Conservation (phyloP, 176 grass and related monocot species). For the Luzula sylvatica region DNA sequence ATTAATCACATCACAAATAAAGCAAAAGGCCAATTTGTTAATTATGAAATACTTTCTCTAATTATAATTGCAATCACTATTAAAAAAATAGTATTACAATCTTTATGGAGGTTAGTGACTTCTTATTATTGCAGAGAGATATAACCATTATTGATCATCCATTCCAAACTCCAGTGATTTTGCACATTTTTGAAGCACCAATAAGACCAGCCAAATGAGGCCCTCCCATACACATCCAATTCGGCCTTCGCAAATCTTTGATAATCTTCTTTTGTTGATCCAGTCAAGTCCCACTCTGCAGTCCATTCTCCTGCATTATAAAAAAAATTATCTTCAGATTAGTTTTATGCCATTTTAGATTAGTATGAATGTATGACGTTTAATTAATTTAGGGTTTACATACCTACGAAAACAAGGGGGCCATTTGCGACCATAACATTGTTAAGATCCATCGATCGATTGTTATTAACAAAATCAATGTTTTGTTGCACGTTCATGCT, state of each 20-base stretch:
- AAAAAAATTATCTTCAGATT: background rate
- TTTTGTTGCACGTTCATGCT: constrained; percentile 26
- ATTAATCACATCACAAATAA: too few relatives aligned
- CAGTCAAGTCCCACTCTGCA: constrained; percentile 4
- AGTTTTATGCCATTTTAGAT: too few relatives aligned
- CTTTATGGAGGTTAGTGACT: too few relatives aligned
- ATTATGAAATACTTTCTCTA: too few relatives aligned
- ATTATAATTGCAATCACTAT: too few relatives aligned
- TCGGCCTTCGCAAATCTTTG: constrained; percentile 23
- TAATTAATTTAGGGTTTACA: background rate
- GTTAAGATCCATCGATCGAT: constrained; percentile 5
- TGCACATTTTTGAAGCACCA: constrained; percentile 25
- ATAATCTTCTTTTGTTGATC: constrained; percentile 8
- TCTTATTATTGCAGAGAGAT: constrained; percentile 18
- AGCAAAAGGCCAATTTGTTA: too few relatives aligned
- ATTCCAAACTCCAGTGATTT: constrained; percentile 22
- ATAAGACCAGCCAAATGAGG: constrained; percentile 39
- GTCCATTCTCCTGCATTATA: constrained; percentile 32
- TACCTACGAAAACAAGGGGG: constrained; percentile 36
- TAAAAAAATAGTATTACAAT: too few relatives aligned
- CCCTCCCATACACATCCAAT: constrained; percentile 23
- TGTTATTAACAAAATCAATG: constrained; percentile 27
- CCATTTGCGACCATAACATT: constrained; percentile 21
- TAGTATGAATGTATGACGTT: too few relatives aligned
- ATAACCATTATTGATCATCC: constrained; percentile 27